Percentiles rank a stretch among this genome's conserved stretches.
These are phyloP conservation scores for Brettanomyces sp. DNA, from an alignment of 805 yeast species.

Conservation along the genomic window DNA sequence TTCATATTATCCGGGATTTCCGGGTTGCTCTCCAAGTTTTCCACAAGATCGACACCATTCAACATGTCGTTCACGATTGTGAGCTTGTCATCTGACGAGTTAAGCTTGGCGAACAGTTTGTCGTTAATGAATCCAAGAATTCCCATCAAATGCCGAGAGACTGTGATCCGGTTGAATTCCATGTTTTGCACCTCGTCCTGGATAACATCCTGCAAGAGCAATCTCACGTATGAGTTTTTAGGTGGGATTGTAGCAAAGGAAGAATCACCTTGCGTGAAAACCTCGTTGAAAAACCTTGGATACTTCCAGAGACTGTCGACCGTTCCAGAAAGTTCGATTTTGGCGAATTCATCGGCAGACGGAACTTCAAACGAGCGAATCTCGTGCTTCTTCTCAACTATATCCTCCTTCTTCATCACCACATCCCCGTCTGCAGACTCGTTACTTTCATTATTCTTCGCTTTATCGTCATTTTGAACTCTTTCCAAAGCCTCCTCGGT, in stretches of 20 bases:
- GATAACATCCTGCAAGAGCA: slow-evolving; percentile 65
- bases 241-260: slow-evolving; percentile 59
- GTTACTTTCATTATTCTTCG: background rate
- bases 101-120: slow-evolving; percentile 60
- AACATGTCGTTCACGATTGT: slow-evolving; percentile 28
- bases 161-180: slow-evolving; percentile 85
- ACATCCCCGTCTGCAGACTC: slow-evolving; percentile 2
- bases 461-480: background rate
- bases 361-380: slow-evolving; percentile 22
- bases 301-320: slow-evolving; percentile 61
- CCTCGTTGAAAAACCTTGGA: slow-evolving; percentile 53
- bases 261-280: slow-evolving; percentile 39
- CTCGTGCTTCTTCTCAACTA: slow-evolving; percentile 8
- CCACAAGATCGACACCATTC: slow-evolving; percentile 29
- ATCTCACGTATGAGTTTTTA: slow-evolving; percentile 38
- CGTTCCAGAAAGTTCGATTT: slow-evolving; percentile 31
- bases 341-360: slow-evolving; percentile 25
- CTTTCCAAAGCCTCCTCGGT: background rate
- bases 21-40: slow-evolving; percentile 18
- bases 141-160: slow-evolving; percentile 71
- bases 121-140: slow-evolving; percentile 64
- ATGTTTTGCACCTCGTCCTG: slow-evolving; percentile 68
- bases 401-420: background rate
- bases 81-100: slow-evolving; percentile 68
- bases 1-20: slow-evolving; percentile 20